phyloP scores from a whole-genome alignment of 2,329 filamentous ascomycete genomes.

The Aspergillus pseudonomiae region DNA sequence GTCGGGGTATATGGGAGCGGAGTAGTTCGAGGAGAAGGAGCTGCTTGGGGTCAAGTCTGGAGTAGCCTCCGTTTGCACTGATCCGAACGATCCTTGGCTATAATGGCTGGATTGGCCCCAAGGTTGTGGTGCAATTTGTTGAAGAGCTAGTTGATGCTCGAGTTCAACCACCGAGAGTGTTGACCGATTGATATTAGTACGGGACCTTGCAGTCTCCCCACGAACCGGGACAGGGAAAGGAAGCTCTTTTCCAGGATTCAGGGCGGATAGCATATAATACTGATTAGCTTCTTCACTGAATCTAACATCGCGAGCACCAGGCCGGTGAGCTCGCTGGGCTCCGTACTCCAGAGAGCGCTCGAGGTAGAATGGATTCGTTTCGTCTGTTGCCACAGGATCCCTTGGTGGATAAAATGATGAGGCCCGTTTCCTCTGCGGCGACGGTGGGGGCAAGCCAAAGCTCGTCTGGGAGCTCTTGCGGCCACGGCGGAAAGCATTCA shows the following conservation, averaged over 20 bases:
- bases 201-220: conserved; percentile 16
- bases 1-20: conserved; percentile 33
- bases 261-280: conserved; percentile 35
- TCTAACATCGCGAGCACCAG: conserved; percentile 36
- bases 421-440: conserved; percentile 32
- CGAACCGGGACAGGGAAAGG: conserved; percentile 14
- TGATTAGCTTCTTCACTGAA: conserved; percentile 33
- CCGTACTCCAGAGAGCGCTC: conserved; percentile 37
- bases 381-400: conserved; percentile 32
- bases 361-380: conserved; percentile 44
- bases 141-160: conserved; percentile 34
- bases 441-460: conserved; percentile 31
- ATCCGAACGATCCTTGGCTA: conserved; percentile 40
- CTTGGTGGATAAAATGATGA: conserved; percentile 36
- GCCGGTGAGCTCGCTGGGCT: conserved; percentile 29
- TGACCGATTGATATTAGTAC: conserved; percentile 28
- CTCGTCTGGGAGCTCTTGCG: conserved; percentile 37
- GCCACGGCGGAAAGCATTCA: conserved; percentile 35
- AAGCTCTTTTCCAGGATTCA: conserved; percentile 25
- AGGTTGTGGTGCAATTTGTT: conserved; percentile 27
- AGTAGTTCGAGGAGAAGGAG: conserved; percentile 43
- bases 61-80: conserved; percentile 34
- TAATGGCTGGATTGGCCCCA: conserved; percentile 25
- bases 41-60: conserved; percentile 44
- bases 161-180: conserved; percentile 36